Conservation (phyloP, 257 asterid genomes). For the Jacaranda copaia region DNA sequence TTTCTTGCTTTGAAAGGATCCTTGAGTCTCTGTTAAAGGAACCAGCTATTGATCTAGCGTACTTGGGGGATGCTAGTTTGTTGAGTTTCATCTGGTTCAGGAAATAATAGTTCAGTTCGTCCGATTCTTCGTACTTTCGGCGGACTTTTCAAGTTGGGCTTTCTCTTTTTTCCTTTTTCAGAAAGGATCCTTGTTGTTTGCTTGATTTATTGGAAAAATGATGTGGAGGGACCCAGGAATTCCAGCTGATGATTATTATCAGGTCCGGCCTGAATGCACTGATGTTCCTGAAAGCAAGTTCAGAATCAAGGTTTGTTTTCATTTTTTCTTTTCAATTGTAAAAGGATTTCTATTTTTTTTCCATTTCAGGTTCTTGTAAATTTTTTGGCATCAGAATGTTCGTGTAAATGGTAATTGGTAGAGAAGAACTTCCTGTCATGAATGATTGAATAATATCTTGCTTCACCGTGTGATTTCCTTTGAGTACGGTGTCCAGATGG, state of each 20-base stretch:
- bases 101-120: slow-evolving; percentile 8
- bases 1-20: slow-evolving; percentile 19
- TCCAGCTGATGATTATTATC: slow-evolving; percentile 79
- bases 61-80: slow-evolving; percentile 16
- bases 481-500: neutral
- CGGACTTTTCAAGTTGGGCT: neutral
- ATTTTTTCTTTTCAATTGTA: neutral
- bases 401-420: neutral
- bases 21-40: slow-evolving; percentile 24
- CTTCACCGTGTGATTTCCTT: neutral
- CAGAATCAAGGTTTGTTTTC: slow-evolving; percentile 70
- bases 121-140: neutral
- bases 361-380: neutral
- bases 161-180: neutral
- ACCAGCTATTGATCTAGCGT: slow-evolving; percentile 21
- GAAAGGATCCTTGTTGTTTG: neutral
- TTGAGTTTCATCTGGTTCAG: slow-evolving; percentile 21
- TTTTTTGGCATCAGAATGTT: neutral
- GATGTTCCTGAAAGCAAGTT: slow-evolving; percentile 86
- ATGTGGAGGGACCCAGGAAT: slow-evolving; percentile 91
- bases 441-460: slow-evolving; percentile 3
- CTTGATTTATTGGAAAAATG: slow-evolving; percentile 42
- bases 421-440: slow-evolving; percentile 18
- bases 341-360: neutral
- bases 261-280: slow-evolving; percentile 85